Conservation (phyloP, 345 rosid species). For the Citrus inodora region DNA sequence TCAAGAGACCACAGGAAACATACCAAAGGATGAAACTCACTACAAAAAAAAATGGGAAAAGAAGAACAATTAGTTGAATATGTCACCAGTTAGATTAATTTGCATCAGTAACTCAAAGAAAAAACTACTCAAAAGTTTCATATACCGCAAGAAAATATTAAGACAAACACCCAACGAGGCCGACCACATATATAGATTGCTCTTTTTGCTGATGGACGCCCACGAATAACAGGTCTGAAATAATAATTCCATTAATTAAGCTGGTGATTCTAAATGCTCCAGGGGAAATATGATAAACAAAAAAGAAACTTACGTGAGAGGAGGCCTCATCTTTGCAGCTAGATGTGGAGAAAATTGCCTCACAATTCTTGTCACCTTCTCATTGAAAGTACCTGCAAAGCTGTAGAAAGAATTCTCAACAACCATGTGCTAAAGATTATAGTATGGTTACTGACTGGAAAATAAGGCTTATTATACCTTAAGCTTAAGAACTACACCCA, state of each 20-base stretch:
- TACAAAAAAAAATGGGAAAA: constrained; percentile 20
- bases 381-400: constrained; percentile 93
- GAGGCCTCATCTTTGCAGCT: constrained; percentile 97
- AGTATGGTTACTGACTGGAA: background rate
- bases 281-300: background rate
- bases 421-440: background rate
- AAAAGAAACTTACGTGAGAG: constrained; percentile 55
- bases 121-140: background rate
- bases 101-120: background rate
- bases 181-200: constrained; percentile 74
- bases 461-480: background rate
- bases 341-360: constrained; percentile 92
- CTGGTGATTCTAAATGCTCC: constrained; percentile 6
- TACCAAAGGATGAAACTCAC: constrained; percentile 81
- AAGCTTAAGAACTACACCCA: background rate
- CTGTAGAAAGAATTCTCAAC: constrained; percentile 43
- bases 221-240: constrained; percentile 89
- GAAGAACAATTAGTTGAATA: constrained; percentile 6
- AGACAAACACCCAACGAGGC: constrained; percentile 93
- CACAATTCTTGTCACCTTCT: constrained; percentile 80
- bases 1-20: constrained; percentile 78
- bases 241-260: constrained; percentile 10
- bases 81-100: background rate
- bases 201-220: constrained; percentile 88
- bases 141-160: constrained; percentile 65